phyloP scores from a whole-genome alignment of 306 rosid species.

The Prunus davidiana region DNA sequence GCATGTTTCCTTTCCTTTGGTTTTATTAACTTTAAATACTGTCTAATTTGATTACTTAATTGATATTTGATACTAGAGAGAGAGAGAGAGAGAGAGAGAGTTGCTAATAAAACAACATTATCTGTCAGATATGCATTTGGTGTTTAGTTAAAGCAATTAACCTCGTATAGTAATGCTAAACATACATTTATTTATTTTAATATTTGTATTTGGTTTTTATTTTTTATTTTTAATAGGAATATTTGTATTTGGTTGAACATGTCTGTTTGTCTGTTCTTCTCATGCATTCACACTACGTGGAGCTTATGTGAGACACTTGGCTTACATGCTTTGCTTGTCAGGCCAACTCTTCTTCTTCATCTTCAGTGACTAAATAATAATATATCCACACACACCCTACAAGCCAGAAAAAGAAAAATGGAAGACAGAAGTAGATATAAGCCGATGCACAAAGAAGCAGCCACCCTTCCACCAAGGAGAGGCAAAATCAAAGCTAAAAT shows the following conservation, averaged over 20 bases:
- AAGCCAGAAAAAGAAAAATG: background rate
- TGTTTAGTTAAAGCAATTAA: background rate
- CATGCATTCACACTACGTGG: constrained; percentile 1
- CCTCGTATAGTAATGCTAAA: no score
- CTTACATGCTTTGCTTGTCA: background rate
- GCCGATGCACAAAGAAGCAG: background rate
- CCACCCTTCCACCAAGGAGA: background rate
- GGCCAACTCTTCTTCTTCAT: background rate
- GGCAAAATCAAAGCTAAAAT: background rate
- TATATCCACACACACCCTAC: background rate
- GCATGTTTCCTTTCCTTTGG: no score
- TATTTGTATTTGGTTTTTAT: background rate
- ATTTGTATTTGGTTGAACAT: background rate
- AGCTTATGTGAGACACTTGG: background rate
- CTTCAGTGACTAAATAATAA: no score
- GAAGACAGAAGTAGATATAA: background rate
- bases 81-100: no score
- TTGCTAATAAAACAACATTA: background rate
- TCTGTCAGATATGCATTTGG: background rate
- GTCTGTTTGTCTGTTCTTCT: background rate
- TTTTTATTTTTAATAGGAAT: no score
- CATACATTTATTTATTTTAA: background rate
- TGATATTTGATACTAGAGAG: no score
- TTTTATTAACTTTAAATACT: no score
- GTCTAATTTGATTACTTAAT: no score